Evolutionary conservation across 306 rosid genomes (phyloP).

Genomic region (Cucurbita ficifolia): DNA sequence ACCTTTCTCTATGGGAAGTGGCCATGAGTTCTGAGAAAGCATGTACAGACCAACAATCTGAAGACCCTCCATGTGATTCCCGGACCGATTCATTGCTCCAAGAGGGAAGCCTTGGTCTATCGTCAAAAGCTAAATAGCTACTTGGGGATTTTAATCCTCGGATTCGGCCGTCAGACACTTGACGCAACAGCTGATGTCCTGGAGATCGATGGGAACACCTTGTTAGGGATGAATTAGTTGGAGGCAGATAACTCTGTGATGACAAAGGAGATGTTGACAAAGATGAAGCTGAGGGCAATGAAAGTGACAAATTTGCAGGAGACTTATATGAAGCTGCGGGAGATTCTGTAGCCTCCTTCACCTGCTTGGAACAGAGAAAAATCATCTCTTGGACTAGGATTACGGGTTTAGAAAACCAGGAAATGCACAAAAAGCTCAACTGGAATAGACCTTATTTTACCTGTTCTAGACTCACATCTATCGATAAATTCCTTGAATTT

Average conservation of each 20-base stretch:
- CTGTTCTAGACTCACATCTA: slow-evolving; percentile 60
- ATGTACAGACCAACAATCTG: slow-evolving; percentile 93
- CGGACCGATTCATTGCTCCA: slow-evolving; percentile 67
- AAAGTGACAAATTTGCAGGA: slow-evolving; percentile 35
- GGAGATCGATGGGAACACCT: slow-evolving; percentile 67
- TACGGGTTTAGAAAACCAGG: background rate
- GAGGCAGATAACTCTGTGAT: slow-evolving; percentile 25
- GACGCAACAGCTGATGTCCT: slow-evolving; percentile 53
- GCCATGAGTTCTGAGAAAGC: slow-evolving; percentile 93
- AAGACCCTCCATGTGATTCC: slow-evolving; percentile 67
- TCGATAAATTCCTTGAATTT: slow-evolving; percentile 44
- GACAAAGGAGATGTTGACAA: slow-evolving; percentile 34
- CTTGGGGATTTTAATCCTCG: slow-evolving; percentile 60
- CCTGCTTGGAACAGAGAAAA: slow-evolving; percentile 18
- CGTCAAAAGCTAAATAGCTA: slow-evolving; percentile 66
- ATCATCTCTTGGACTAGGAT: background rate
- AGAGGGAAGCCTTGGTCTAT: slow-evolving; percentile 56
- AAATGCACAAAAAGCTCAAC: background rate
- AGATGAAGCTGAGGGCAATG: slow-evolving; percentile 43
- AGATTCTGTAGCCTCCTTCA: slow-evolving; percentile 38
- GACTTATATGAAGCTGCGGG: slow-evolving; percentile 37
- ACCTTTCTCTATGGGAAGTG: slow-evolving; percentile 71
- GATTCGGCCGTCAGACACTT: slow-evolving; percentile 67
- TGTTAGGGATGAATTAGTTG: slow-evolving; percentile 43
- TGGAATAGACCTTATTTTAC: slow-evolving; percentile 23